A percentile compares a stretch with the other conserved stretches of the same genome.
phyloP scores from a whole-genome alignment of 805 yeast species.

The Candida vartiovaarae region DNA sequence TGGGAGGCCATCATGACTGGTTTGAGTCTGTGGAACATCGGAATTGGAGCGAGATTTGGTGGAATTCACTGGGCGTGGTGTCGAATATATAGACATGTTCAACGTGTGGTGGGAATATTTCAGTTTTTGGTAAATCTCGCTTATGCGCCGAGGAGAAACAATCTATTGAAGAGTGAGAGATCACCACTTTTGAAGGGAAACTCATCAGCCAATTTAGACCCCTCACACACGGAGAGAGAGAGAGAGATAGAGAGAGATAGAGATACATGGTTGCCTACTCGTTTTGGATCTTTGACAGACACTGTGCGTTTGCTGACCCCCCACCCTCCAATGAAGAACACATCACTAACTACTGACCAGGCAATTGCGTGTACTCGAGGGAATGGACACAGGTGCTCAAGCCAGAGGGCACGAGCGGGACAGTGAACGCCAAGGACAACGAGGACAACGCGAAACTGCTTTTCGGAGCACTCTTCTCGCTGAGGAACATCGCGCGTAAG shows the following conservation, averaged over 20 bases:
- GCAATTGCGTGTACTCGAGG: slow-evolving; percentile 72
- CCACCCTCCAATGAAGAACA: background rate
- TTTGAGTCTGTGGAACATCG: too few relatives aligned
- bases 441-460: slow-evolving; percentile 73
- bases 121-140: too few relatives aligned
- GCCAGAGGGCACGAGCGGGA: slow-evolving; percentile 24
- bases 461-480: slow-evolving; percentile 78
- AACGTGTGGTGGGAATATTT: too few relatives aligned
- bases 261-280: slow-evolving; percentile 61
- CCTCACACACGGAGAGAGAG: too few relatives aligned
- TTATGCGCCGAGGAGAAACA: too few relatives aligned
- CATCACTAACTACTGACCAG: slow-evolving; percentile 18
- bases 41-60: too few relatives aligned
- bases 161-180: too few relatives aligned
- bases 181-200: too few relatives aligned
- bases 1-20: background rate
- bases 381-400: slow-evolving; percentile 47
- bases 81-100: too few relatives aligned
- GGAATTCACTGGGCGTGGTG: too few relatives aligned
- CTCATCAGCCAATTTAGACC: too few relatives aligned
- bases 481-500: slow-evolving; percentile 67
- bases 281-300: slow-evolving; percentile 87
- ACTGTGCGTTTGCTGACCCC: slow-evolving; percentile 42
- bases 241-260: too few relatives aligned
- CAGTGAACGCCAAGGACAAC: slow-evolving; percentile 46